phyloP scores from a whole-genome alignment of 2,329 filamentous ascomycete species.

The Septoria linicola region DNA sequence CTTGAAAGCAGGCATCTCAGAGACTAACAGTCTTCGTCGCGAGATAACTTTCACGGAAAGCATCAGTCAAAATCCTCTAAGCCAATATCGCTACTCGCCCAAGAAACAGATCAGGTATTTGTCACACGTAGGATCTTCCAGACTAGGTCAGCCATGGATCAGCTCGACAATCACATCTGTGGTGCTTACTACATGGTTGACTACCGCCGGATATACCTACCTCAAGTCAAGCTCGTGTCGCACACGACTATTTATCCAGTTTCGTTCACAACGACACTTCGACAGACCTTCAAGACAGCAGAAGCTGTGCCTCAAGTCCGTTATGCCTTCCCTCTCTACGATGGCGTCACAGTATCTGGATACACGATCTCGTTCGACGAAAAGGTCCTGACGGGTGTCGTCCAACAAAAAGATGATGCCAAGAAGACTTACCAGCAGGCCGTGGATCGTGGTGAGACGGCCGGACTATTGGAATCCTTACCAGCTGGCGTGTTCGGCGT shows the following conservation, averaged over 20 bases:
- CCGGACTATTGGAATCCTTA: constrained; percentile 65
- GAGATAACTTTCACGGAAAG: no score
- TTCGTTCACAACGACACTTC: constrained; percentile 52
- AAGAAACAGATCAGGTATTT: background rate
- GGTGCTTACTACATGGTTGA: constrained; percentile 32
- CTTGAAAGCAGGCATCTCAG: no score
- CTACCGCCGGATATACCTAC: constrained; percentile 49
- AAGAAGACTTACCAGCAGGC: constrained; percentile 60
- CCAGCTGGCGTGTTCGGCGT: constrained; percentile 66
- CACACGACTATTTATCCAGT: constrained; percentile 62
- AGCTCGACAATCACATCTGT: constrained; percentile 29
- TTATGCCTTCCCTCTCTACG: constrained; percentile 71
- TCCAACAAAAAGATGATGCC: constrained; percentile 65
- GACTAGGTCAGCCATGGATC: background rate
- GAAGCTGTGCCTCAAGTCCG: constrained; percentile 54
- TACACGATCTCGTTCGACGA: constrained; percentile 65
- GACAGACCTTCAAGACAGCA: constrained; percentile 57
- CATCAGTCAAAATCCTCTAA: background rate
- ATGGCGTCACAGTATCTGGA: constrained; percentile 67
- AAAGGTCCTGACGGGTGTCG: constrained; percentile 61
- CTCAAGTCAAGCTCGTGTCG: constrained; percentile 57
- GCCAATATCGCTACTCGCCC: background rate
- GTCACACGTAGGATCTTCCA: background rate
- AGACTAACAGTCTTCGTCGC: no score
- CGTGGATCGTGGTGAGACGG: constrained; percentile 57